Percentiles rank a stretch among this genome's conserved stretches.
These are phyloP conservation scores for Penicillium egyptiacum DNA, from an alignment of 495 filamentous ascomycete genomes.

Conservation along the genomic window DNA sequence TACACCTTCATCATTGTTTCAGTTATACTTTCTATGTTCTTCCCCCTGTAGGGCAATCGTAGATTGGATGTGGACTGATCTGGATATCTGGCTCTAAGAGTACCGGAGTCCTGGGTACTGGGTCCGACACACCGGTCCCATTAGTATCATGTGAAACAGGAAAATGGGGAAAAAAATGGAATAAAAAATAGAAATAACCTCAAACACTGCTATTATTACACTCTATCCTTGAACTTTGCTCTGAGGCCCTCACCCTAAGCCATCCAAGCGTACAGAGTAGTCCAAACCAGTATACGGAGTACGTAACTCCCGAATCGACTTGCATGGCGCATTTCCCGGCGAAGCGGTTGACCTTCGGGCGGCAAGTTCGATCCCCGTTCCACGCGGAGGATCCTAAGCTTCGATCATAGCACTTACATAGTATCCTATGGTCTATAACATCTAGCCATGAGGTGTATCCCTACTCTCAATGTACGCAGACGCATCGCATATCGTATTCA, in stretches of 20 bases:
- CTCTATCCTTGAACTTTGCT: background rate
- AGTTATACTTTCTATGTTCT: background rate
- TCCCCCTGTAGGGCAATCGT: background rate
- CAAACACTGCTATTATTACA: background rate
- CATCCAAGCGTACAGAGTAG: background rate
- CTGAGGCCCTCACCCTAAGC: background rate
- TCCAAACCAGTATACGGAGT: background rate
- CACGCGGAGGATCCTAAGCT: conserved; percentile 14
- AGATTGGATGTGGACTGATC: background rate
- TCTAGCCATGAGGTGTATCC: background rate
- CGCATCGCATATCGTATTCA: no score
- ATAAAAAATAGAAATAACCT: background rate
- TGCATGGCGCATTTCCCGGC: conserved; percentile 13
- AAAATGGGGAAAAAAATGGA: background rate
- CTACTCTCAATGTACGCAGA: background rate
- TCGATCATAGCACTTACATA: conserved; percentile 7
- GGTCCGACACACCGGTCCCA: conserved; percentile 5
- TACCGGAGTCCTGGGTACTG: conserved; percentile 19
- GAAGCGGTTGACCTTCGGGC: conserved; percentile 16
- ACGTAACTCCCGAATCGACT: conserved; percentile 8
- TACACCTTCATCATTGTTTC: background rate
- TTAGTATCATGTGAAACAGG: background rate
- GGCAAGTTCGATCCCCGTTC: conserved; percentile 13
- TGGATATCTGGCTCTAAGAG: conserved; percentile 1
- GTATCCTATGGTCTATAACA: background rate